phyloP scores from a whole-genome alignment of 2,329 filamentous ascomycete genomes.

The Domatiomyces globalis region DNA sequence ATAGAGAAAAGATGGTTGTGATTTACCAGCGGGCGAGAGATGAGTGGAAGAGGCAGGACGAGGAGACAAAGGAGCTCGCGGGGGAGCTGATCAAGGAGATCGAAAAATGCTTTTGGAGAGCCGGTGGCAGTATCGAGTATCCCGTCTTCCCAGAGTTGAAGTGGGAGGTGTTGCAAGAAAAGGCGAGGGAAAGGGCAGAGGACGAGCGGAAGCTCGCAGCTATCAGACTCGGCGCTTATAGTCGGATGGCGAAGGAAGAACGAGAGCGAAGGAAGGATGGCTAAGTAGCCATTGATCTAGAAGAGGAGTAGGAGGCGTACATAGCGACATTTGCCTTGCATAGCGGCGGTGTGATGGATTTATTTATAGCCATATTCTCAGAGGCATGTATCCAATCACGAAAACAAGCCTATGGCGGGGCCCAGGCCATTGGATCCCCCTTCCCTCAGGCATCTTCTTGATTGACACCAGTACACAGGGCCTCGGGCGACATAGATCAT shows the following conservation, averaged over 20 bases:
- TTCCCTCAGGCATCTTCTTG: no score
- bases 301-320: no score
- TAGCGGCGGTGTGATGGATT: not conserved
- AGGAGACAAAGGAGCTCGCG: constrained; percentile 9
- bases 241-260: not conserved
- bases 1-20: constrained; percentile 1
- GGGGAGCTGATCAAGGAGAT: constrained; percentile 9
- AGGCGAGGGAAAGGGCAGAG: not conserved
- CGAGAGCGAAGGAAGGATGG: not conserved
- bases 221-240: not conserved
- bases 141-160: not conserved
- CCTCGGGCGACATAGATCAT: no score
- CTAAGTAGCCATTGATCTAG: not conserved
- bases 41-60: constrained; percentile 7
- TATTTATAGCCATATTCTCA: not conserved
- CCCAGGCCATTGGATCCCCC: not conserved
- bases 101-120: constrained; percentile 1
- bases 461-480: not conserved
- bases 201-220: not conserved
- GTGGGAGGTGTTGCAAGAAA: not conserved
- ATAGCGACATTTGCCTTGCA: not conserved
- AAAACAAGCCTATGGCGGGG: not conserved
- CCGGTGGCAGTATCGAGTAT: not conserved
- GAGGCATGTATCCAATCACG: not conserved
- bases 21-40: constrained; percentile 7